These are phyloP conservation scores for Lasiosphaeria hispida DNA, from an alignment of 495 filamentous ascomycete genomes.

Conservation along the genomic window DNA sequence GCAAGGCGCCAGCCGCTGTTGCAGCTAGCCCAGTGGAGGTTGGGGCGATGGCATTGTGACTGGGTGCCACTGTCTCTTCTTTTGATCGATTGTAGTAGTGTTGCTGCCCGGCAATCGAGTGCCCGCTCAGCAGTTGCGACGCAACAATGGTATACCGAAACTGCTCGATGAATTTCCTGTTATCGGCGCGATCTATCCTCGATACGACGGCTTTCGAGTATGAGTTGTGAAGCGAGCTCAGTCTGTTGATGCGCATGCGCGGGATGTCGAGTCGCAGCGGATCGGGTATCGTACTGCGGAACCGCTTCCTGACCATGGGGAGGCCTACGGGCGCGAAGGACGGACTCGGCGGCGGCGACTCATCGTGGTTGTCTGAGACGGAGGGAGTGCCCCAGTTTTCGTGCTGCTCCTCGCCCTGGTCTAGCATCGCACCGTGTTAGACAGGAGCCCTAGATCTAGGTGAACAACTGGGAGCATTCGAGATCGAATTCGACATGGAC, in stretches of 20 bases:
- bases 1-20: slow-evolving; percentile 59
- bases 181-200: slow-evolving; percentile 76
- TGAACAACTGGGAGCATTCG: too few relatives aligned
- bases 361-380: slow-evolving; percentile 41
- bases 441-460: not conserved
- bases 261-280: slow-evolving; percentile 58
- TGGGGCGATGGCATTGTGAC: slow-evolving; percentile 14
- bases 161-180: slow-evolving; percentile 85
- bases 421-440: slow-evolving; percentile 22
- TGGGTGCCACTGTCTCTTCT: slow-evolving; percentile 7
- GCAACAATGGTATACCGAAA: slow-evolving; percentile 95
- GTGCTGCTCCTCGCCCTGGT: slow-evolving; percentile 41
- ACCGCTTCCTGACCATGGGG: slow-evolving; percentile 63
- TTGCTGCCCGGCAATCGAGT: slow-evolving; percentile 37
- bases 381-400: slow-evolving; percentile 39
- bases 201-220: slow-evolving; percentile 61
- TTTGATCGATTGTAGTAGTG: slow-evolving; percentile 16
- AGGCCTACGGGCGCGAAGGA: slow-evolving; percentile 75
- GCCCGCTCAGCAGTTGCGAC: slow-evolving; percentile 81
- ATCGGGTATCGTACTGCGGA: slow-evolving; percentile 62
- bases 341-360: slow-evolving; percentile 47
- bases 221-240: slow-evolving; percentile 35
- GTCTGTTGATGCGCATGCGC: slow-evolving; percentile 22
- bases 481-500: not conserved
- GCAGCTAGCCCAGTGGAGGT: slow-evolving; percentile 44